Evolutionary conservation across 768 basidiomycete species (phyloP).

Genomic region (Tremella yokohamensis): DNA sequence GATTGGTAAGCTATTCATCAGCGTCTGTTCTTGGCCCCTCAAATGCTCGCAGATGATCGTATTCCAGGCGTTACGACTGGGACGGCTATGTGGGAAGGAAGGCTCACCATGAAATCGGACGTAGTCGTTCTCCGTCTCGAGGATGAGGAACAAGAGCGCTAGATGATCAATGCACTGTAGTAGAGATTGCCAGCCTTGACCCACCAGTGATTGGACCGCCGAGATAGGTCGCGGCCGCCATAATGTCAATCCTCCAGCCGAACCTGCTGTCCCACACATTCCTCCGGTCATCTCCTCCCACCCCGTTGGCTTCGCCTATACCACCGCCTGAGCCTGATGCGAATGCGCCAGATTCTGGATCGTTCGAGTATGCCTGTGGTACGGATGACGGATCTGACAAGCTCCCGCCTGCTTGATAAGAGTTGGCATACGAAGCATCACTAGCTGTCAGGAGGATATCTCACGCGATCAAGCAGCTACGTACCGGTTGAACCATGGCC

Average conservation of each 20-base stretch:
- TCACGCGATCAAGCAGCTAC: slow-evolving; percentile 14
- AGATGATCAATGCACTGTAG: background rate
- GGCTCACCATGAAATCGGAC: slow-evolving; percentile 70
- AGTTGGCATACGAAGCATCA: slow-evolving; percentile 51
- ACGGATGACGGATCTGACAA: slow-evolving; percentile 41
- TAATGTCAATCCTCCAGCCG: slow-evolving; percentile 64
- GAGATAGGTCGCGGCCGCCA: slow-evolving; percentile 64
- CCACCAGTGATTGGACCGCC: slow-evolving; percentile 70
- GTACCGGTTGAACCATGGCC: slow-evolving; percentile 60
- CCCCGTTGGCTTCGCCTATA: slow-evolving; percentile 11
- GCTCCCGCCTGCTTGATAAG: slow-evolving; percentile 69
- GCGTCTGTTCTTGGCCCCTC: slow-evolving; percentile 2
- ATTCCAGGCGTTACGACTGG: background rate
- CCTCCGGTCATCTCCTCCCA: slow-evolving; percentile 54
- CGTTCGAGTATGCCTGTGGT: slow-evolving; percentile 41
- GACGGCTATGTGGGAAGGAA: background rate
- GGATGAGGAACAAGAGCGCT: slow-evolving; percentile 65
- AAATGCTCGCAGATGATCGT: background rate
- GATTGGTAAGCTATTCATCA: slow-evolving; percentile 67
- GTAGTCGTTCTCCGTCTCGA: slow-evolving; percentile 73
- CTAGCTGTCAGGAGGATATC: slow-evolving; percentile 12
- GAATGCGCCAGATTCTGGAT: slow-evolving; percentile 55
- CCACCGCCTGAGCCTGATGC: slow-evolving; percentile 12
- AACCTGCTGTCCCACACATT: slow-evolving; percentile 71
- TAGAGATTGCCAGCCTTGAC: slow-evolving; percentile 27